Base-by-base conservation (phyloP, 148 eudicot species). In the Rhododendron vialii region DNA sequence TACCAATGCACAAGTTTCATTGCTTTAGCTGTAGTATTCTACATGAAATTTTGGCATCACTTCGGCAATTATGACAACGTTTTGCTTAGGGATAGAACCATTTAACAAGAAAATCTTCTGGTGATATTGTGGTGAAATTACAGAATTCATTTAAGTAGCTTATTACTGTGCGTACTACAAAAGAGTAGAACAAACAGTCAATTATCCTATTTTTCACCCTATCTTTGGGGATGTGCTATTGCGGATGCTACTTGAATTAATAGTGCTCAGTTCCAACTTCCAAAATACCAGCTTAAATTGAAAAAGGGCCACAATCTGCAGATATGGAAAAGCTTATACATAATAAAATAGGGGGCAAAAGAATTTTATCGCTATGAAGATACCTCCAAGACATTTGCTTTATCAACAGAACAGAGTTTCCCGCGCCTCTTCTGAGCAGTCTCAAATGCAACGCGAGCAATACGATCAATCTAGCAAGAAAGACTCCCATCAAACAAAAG, bases 381-480 rank as follows among this genome's bases (percentile, higher is more conserved):
- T 90, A 97, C 99, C 98, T 97, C 99, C 88, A 97, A 90, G 73
- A 97, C 99, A 89, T 97, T 97, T 84, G 99, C 99, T 91, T 97
- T 97, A 87, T 97, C 99, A 89, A 97, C 99, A 78, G 98, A 97
- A 90, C 99, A 97, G 79, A 97, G 98, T 90, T 94, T 95, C 81
- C 98, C 93, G 79, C 89, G 92, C 81, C 98, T 94, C 90, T 95
- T 95, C 82, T 95, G 91, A 85, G 99, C 99, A 85, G 94, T 93
- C 91, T 97, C 98, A 88, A 97, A 95, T 84, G 98, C 99, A 86
- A 97, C 91, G 47, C 92, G 99, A 91, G 98, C 99, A 89, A 97
- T 95, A 76, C 99, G 98, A 78, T 95, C 99, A 89, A 97, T 92
- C 99, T 97, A 88, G 38, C 45, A 89, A 78, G 45, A 74, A 80